Percentiles rank a stretch among this genome's conserved stretches.
Conservation (phyloP, 495 filamentous ascomycete species). For the Recurvomyces mirabilis region DNA sequence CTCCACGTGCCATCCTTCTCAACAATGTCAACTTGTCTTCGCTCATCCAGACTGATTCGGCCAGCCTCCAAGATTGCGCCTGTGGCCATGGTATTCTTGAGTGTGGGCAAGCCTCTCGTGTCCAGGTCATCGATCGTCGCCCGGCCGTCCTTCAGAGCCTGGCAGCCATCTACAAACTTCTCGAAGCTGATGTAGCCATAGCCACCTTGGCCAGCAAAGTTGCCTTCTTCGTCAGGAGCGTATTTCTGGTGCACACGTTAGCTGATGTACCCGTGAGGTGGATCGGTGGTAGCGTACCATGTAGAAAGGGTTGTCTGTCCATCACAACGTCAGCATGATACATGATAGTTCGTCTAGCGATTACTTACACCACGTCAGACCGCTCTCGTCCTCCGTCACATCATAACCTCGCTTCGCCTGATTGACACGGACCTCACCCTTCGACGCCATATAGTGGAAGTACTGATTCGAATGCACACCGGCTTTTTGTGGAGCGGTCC, state of each 20-base stretch:
- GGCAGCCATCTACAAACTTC: slow-evolving; percentile 87
- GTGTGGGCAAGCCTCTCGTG: slow-evolving; percentile 65
- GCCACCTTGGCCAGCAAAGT: slow-evolving; percentile 81
- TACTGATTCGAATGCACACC: slow-evolving; percentile 93
- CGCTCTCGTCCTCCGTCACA: slow-evolving; percentile 63
- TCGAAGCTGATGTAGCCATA: slow-evolving; percentile 93
- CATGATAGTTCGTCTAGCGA: no score
- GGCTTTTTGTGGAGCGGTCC: slow-evolving; percentile 85
- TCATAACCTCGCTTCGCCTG: slow-evolving; percentile 94
- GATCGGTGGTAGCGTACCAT: slow-evolving; percentile 44
- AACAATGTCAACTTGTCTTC: slow-evolving; percentile 61
- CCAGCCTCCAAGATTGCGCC: slow-evolving; percentile 86
- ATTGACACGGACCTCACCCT: slow-evolving; percentile 79
- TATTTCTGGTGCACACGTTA: slow-evolving; percentile 39
- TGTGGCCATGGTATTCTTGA: slow-evolving; percentile 81
- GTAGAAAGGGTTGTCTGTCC: slow-evolving; percentile 59
- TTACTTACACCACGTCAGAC: slow-evolving; percentile 70
- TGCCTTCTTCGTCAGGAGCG: slow-evolving; percentile 87
- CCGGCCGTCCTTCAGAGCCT: slow-evolving; percentile 58
- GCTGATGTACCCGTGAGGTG: not conserved
- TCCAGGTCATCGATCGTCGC: slow-evolving; percentile 66
- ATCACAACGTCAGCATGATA: no score
- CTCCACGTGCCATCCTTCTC: slow-evolving; percentile 53
- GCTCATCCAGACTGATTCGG: slow-evolving; percentile 68
- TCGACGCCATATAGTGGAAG: slow-evolving; percentile 80